Evolutionary conservation across 805 yeast species (phyloP).

Genomic region (Alloascoidea africana): DNA sequence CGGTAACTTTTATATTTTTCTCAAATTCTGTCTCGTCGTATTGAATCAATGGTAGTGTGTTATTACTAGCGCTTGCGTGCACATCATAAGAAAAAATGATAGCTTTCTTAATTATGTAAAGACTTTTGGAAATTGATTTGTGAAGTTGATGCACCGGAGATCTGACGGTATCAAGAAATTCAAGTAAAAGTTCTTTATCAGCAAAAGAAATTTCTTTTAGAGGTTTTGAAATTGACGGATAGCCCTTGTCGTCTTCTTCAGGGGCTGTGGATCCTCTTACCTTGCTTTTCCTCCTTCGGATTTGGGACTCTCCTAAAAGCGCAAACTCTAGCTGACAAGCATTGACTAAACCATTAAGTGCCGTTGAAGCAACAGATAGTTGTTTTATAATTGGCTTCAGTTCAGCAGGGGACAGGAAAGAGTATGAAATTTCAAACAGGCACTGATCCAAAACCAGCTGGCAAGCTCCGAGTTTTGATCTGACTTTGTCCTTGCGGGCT

Average conservation of each 20-base stretch:
- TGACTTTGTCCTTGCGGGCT: slow-evolving; percentile 18
- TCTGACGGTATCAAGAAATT: slow-evolving; percentile 17
- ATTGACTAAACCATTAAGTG: slow-evolving; percentile 26
- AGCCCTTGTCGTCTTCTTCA: slow-evolving; percentile 6
- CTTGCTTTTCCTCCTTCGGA: slow-evolving; percentile 5
- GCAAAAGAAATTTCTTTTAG: slow-evolving; percentile 22
- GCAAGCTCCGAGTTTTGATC: slow-evolving; percentile 20
- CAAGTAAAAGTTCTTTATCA: slow-evolving; percentile 17
- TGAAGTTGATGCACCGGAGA: slow-evolving; percentile 21
- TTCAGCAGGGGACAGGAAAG: slow-evolving; percentile 28
- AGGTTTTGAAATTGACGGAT: slow-evolving; percentile 9
- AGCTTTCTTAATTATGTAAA: slow-evolving; percentile 18
- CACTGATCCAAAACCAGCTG: slow-evolving; percentile 29
- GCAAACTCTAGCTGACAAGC: slow-evolving; percentile 32
- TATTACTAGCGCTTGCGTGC: slow-evolving; percentile 5
- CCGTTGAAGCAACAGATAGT: slow-evolving; percentile 18
- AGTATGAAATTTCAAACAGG: slow-evolving; percentile 31
- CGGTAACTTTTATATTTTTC: slow-evolving; percentile 8
- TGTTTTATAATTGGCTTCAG: slow-evolving; percentile 20
- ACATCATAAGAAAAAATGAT: slow-evolving; percentile 28
- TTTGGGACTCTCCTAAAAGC: slow-evolving; percentile 13
- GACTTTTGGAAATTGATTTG: slow-evolving; percentile 17
- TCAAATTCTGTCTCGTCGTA: slow-evolving; percentile 9
- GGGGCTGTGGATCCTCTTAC: slow-evolving; percentile 8
- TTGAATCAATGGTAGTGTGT: slow-evolving; percentile 5